These are phyloP conservation scores for Chimonanthus salicifolius DNA, from an alignment of 164 flowering plant genomes.

Conservation along the genomic window DNA sequence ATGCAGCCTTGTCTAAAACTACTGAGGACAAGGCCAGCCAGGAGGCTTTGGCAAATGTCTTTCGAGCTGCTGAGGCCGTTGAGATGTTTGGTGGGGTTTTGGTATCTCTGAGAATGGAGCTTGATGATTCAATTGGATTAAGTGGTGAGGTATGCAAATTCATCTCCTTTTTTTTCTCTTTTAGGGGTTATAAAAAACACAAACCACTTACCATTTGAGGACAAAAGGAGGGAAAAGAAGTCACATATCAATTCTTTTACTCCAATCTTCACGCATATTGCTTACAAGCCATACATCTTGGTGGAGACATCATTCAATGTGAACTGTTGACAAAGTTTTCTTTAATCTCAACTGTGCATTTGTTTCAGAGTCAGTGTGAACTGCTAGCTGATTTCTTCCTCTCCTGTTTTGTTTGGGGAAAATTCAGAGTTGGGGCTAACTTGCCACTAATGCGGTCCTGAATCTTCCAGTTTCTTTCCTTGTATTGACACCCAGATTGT, in stretches of 20 bases:
- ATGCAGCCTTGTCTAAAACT: slow-evolving; percentile 56
- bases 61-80: slow-evolving; percentile 87
- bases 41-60: slow-evolving; percentile 58
- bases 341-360: background rate
- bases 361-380: background rate
- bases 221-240: too few relatives aligned
- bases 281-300: background rate
- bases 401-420: background rate
- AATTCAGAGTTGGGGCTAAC: background rate
- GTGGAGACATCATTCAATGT: background rate
- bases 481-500: background rate
- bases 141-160: slow-evolving; percentile 73
- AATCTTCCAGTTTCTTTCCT: background rate
- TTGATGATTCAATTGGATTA: slow-evolving; percentile 76
- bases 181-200: too few relatives aligned
- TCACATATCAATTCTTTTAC: background rate
- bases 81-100: slow-evolving; percentile 70
- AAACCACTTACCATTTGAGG: too few relatives aligned
- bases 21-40: slow-evolving; percentile 72
- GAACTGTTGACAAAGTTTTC: background rate
- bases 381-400: background rate
- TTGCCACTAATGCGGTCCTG: background rate
- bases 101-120: slow-evolving; percentile 64
- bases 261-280: background rate
- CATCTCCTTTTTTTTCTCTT: background rate